Conservation (phyloP, 2,329 filamentous ascomycete genomes). For the Phyllosticta citrichinensis region DNA sequence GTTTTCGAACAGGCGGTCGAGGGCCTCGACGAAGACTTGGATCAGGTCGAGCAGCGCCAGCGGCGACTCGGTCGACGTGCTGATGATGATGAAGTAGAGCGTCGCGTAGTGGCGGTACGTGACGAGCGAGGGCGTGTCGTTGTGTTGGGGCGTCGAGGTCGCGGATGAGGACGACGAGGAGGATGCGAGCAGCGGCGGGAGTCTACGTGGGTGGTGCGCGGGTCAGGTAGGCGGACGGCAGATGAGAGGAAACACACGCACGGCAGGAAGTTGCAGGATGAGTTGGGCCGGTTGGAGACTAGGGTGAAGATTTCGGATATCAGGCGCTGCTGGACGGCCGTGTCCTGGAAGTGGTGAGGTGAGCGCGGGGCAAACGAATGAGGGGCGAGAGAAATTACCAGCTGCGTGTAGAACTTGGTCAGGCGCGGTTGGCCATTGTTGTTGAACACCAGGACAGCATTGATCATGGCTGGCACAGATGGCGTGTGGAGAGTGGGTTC, state of each 20-base stretch:
- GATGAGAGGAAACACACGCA: slow-evolving; percentile 20
- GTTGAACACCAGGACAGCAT: slow-evolving; percentile 97
- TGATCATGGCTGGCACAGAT: slow-evolving; percentile 63
- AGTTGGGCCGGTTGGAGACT: slow-evolving; percentile 81
- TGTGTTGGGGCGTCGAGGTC: slow-evolving; percentile 48
- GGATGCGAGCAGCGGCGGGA: slow-evolving; percentile 49
- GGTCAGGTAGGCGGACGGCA: not conserved
- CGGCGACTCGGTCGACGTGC: slow-evolving; percentile 89
- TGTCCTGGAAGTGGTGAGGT: slow-evolving; percentile 54
- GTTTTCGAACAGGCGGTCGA: slow-evolving; percentile 94
- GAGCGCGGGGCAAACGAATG: not conserved
- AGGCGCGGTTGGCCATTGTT: slow-evolving; percentile 93
- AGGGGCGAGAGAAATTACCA: slow-evolving; percentile 44
- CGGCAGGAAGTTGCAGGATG: slow-evolving; percentile 94
- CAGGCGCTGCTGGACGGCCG: slow-evolving; percentile 89
- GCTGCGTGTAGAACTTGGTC: slow-evolving; percentile 97
- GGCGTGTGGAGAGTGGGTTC: not conserved
- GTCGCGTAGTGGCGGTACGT: slow-evolving; percentile 98
- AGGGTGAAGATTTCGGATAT: slow-evolving; percentile 97
- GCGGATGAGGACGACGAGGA: slow-evolving; percentile 34
- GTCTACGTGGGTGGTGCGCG: slow-evolving; percentile 43
- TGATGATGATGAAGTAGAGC: slow-evolving; percentile 97
- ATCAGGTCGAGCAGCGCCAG: slow-evolving; percentile 93
- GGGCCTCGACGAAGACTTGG: slow-evolving; percentile 92
- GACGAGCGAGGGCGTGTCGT: slow-evolving; percentile 86